Evolutionary conservation across 345 rosid genomes (phyloP), one percentile per base, ranked within the genome.

Genomic region (Dimocarpus longan): DNA sequence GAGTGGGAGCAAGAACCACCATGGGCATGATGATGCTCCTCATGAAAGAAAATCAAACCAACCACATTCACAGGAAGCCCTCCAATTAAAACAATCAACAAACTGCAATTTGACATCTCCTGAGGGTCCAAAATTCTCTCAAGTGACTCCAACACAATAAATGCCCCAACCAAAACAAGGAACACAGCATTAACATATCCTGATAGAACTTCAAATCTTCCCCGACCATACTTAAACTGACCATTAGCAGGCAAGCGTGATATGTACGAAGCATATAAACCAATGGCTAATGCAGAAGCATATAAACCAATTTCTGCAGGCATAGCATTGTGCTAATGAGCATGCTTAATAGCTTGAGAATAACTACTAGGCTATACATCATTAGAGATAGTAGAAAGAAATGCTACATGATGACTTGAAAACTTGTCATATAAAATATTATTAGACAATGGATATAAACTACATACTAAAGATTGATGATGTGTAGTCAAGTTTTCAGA

Each of bases 1-100:
- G 92, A 89, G 77, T 93, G 97, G 1, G 94, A 70, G 88, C 98
- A 93, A 42, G 93, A 85, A 42, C 95, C 98, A 70, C 98, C 98
- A 84, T 95, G 99, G 46, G 98, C 99, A 88, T 93, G 99, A 86
- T 95, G 96, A 89, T 95, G 99, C 85, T 95, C 99, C 80, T 95
- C 99, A 22, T 95, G 99, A 81, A 95, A 95, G 90, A 95, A 95
- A 66, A 95, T 86, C 82, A 93, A 85, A 72, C 99, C 99, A n/a
- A 93, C 84, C 64, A 93, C 78, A 88, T 95, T 93, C 75, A 95
- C 99, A 18, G 91, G 72, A 62, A 95, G 91, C 75, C 99, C 98
- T 28, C 98, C 99, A 83, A 95, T 85, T 0, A 98, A 93, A 82
- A 95, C 99, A 70, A 82, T 82, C 80, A 95, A 84, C 81, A 95